phyloP scores from a whole-genome alignment of 2,329 filamentous ascomycete species.

The Blumeriella jaapii region DNA sequence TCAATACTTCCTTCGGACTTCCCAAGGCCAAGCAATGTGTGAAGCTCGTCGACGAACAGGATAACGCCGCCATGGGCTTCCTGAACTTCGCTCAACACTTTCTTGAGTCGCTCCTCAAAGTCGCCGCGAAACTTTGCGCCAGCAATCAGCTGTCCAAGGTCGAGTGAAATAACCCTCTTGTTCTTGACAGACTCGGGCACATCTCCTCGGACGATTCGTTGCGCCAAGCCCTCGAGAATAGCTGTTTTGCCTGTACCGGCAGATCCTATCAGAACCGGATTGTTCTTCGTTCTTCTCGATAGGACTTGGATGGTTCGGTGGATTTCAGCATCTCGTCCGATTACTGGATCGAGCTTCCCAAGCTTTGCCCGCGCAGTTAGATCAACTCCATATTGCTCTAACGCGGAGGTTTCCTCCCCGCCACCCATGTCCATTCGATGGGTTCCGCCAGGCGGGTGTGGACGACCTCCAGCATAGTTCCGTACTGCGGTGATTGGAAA shows the following conservation, averaged over 20 bases:
- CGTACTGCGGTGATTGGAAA: conserved; percentile 35
- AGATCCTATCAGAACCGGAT: conserved; percentile 78
- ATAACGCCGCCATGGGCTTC: conserved; percentile 83
- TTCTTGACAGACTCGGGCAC: conserved; percentile 95
- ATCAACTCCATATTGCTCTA: conserved; percentile 87
- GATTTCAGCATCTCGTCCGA: conserved; percentile 84
- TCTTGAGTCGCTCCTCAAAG: conserved; percentile 89
- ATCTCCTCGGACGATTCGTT: conserved; percentile 82
- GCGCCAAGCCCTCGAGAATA: conserved; percentile 78
- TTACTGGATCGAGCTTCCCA: conserved; percentile 91
- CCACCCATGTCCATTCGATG: conserved; percentile 82
- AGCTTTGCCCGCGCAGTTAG: conserved; percentile 74
- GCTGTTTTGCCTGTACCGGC: conserved; percentile 85
- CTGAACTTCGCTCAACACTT: conserved; percentile 76
- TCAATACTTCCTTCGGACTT: conserved; percentile 96
- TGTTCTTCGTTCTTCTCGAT: conserved; percentile 83
- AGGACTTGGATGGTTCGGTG: conserved; percentile 90
- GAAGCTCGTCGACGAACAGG: conserved; percentile 88
- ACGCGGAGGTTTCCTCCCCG: conserved; percentile 66
- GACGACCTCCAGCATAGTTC: conserved; percentile 56
- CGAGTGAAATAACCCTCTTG: conserved; percentile 77
- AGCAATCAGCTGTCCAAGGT: conserved; percentile 86
- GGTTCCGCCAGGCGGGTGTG: conserved; percentile 82
- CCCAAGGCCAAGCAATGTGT: conserved; percentile 80
- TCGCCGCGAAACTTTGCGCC: conserved; percentile 93